phyloP scores from a whole-genome alignment of 2,329 filamentous ascomycete species.

The Cladosporium cucumerinum region DNA sequence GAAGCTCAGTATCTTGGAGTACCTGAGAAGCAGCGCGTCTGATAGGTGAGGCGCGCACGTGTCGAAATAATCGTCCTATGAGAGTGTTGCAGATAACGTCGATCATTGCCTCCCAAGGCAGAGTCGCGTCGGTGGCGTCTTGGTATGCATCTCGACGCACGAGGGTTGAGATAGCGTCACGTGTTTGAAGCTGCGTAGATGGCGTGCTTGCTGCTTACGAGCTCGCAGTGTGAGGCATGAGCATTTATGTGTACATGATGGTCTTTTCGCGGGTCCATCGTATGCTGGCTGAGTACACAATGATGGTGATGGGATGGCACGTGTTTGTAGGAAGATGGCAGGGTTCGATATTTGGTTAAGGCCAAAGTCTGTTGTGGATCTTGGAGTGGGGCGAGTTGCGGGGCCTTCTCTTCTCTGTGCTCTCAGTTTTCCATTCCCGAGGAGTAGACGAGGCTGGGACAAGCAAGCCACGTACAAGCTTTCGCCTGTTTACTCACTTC shows the following conservation, averaged over 20 bases:
- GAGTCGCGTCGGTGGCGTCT: conserved; percentile 8
- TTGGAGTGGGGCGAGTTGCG: neutral
- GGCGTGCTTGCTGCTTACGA: neutral
- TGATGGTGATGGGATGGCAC: neutral
- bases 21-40: neutral
- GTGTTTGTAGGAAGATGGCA: neutral
- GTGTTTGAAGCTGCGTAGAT: neutral
- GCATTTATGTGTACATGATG: neutral
- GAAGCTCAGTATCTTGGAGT: neutral
- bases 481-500: neutral
- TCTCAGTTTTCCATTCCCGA: neutral
- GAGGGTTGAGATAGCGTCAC: neutral
- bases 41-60: conserved; percentile 7
- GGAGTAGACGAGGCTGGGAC: neutral
- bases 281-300: neutral
- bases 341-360: neutral
- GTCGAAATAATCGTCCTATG: conserved; percentile 8
- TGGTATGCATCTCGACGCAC: neutral
- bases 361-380: neutral
- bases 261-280: neutral
- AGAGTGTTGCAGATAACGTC: conserved; percentile 1
- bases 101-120: neutral
- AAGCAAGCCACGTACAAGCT: neutral
- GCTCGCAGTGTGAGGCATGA: neutral
- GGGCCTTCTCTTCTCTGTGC: neutral